Evolutionary conservation across 768 basidiomycete species (phyloP), one percentile per base, ranked within the genome.

Genomic region (Pisolithus microcarpus): DNA sequence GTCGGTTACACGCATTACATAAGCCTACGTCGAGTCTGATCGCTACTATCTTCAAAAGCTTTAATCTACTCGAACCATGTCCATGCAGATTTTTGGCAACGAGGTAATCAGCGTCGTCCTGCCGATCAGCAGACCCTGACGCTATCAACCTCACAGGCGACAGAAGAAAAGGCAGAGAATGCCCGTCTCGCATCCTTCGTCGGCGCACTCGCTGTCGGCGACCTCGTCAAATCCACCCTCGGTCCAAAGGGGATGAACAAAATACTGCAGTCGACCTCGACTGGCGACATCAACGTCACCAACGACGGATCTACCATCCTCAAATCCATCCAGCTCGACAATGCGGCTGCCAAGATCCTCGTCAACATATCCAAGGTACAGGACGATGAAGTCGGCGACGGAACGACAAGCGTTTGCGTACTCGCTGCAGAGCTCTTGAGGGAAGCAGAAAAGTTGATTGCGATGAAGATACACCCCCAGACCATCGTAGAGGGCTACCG

Each of bases 211-310:
- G 96, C 96, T 0, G 78, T 99, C 31, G 96, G 96, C 39, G 96
- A 99, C 73, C 83, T 99, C 57, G 95, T 99, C 62, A 98, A 98
- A 72, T 95, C 93, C 1, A 99, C 96, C 7, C 79, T 99, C 2
- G 96, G 96, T 8, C 96, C 96, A 21, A 98, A 99, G 70, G 96
- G 96, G 50, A 99, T 98, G 95, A 98, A 97, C 83, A 98, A 98
- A 75, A 98, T 99, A 56, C 81, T 99, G 15, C 95, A 94, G 69
- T 94, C 91, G 1, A 82, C 70, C 1, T 90, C 92, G 5, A 81
- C 86, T 0, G 91, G 92, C 5, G 89, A 93, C 26, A 89, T 99
- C 61, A 96, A 85, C 56, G 95, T 99, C 45, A 99, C 96, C 10
- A 99, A 99, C 70, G 96, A 99, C 67, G 96, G 96, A 4, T 96